Evolutionary conservation across 345 rosid species (phyloP), one percentile per base, ranked within the genome.

Genomic region (Citrus trifoliata): DNA sequence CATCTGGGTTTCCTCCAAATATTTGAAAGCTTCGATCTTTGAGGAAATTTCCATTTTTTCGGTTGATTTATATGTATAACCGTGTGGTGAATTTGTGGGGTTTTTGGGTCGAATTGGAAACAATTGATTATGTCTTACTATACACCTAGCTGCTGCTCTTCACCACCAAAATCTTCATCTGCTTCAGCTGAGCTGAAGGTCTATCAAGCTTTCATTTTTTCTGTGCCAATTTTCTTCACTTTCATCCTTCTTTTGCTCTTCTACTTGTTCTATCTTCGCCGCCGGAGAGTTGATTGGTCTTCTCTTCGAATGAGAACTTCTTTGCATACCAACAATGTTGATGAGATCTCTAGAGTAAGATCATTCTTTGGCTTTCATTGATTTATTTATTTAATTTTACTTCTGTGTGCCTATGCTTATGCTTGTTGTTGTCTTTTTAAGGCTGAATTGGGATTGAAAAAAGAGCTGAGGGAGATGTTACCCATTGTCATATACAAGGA

Each of bases 391-490:
- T 37, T 6, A 32, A 7, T 13, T 64, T 70, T 28, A 55, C 65
- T 3, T 64, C 22, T 32, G 25, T 32, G 8, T 60, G 22, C 62
- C 9, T 46, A 8, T 63, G 21, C 27, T 77, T 38, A 28, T 68
- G 76, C 33, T 35, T 72, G 38, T 25, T 21, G 76, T 75, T 68
- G 40, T 73, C 55, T 42, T 67, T 48, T 51, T 35, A 88, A 91
- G 93, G 88, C 82, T 84, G 95, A 91, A 73, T 33, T 85, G 88
- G 98, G 98, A 14, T 80, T 95, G 86, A 90, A 87, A 85, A 91
- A 93, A 81, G 98, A 95, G 72, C 71, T 95, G 75, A 90, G 98
- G 81, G 97, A 95, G 88, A 91, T 95, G 98, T 88, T 95, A 5
- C 98, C 98, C 61, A 86, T 91, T 82, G 82, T 95, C 40, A 83